A percentile compares a stretch with the other conserved stretches of the same genome.
phyloP scores from a whole-genome alignment of 2,329 filamentous ascomycete genomes.

The Exserohilum rostratum region DNA sequence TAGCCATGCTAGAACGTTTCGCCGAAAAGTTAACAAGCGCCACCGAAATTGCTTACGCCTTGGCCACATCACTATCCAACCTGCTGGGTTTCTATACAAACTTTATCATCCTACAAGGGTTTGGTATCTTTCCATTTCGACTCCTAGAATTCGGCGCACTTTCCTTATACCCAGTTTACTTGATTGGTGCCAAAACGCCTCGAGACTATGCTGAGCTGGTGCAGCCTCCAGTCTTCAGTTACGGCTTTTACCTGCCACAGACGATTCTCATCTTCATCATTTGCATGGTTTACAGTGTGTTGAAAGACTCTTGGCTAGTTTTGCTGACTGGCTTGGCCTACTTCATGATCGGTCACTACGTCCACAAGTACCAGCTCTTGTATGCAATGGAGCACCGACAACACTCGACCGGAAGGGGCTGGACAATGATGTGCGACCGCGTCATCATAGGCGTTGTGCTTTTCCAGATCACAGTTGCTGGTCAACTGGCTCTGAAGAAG shows the following conservation, averaged over 20 bases:
- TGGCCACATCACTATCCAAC: slow-evolving; percentile 76
- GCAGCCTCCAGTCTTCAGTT: slow-evolving; percentile 86
- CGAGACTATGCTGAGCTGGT: slow-evolving; percentile 84
- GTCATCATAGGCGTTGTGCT: slow-evolving; percentile 84
- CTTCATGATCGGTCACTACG: slow-evolving; percentile 82
- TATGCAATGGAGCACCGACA: slow-evolving; percentile 99
- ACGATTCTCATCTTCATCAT: slow-evolving; percentile 93
- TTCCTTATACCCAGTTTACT: slow-evolving; percentile 78
- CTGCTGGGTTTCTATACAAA: slow-evolving; percentile 89
- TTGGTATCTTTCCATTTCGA: slow-evolving; percentile 93
- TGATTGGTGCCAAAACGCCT: slow-evolving; percentile 81
- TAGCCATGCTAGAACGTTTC: slow-evolving; percentile 67
- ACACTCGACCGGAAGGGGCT: slow-evolving; percentile 89
- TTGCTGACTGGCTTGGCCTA: slow-evolving; percentile 83
- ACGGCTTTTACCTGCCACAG: slow-evolving; percentile 93
- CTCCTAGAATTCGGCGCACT: slow-evolving; percentile 89
- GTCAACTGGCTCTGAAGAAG: slow-evolving; percentile 75
- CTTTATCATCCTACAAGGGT: slow-evolving; percentile 88
- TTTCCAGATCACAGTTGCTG: slow-evolving; percentile 90
- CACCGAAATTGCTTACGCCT: slow-evolving; percentile 73
- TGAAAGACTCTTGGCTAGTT: slow-evolving; percentile 79
- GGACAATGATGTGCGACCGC: slow-evolving; percentile 95
- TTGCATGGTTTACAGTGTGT: slow-evolving; percentile 90
- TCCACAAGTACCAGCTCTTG: slow-evolving; percentile 95
- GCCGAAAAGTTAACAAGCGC: slow-evolving; percentile 79